Percentiles rank a stretch among this genome's conserved stretches.
These are phyloP conservation scores for Globisporangium parvum DNA, from an alignment of 352 stramenopile species.

Conservation along the genomic window DNA sequence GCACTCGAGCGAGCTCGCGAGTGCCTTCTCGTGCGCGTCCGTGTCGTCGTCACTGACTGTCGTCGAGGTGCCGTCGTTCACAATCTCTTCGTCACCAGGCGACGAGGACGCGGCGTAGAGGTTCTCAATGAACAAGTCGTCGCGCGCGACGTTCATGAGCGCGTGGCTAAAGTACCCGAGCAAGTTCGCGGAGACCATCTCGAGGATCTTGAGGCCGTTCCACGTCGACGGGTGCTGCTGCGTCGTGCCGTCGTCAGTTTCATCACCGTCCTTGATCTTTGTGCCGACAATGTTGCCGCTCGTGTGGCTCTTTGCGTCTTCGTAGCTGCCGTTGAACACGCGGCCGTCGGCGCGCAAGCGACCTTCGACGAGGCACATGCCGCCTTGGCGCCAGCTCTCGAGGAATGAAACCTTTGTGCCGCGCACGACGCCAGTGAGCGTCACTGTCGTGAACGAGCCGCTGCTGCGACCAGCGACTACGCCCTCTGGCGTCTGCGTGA, in stretches of 20 bases:
- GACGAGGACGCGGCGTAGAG: slow-evolving; percentile 6
- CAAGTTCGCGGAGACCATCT: slow-evolving; percentile 75
- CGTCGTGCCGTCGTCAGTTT: slow-evolving; percentile 12
- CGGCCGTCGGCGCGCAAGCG: slow-evolving; percentile 63
- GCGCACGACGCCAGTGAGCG: slow-evolving; percentile 59
- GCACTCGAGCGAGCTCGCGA: slow-evolving; percentile 38
- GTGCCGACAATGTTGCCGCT: slow-evolving; percentile 76
- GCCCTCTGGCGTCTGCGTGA: slow-evolving; percentile 65
- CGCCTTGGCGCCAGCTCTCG: slow-evolving; percentile 82
- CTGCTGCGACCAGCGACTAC: slow-evolving; percentile 64
- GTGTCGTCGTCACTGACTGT: slow-evolving; percentile 22
- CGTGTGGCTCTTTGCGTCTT: slow-evolving; percentile 86
- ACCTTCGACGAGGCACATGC: slow-evolving; percentile 82
- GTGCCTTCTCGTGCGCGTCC: slow-evolving; percentile 29
- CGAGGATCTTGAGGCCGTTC: slow-evolving; percentile 62
- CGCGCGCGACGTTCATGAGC: slow-evolving; percentile 49
- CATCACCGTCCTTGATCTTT: slow-evolving; percentile 36
- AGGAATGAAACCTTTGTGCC: slow-evolving; percentile 83
- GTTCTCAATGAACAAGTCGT: slow-evolving; percentile 59
- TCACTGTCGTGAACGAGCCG: slow-evolving; percentile 80
- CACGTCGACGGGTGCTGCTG: slow-evolving; percentile 15
- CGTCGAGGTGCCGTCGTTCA: slow-evolving; percentile 20
- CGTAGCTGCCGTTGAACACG: slow-evolving; percentile 73
- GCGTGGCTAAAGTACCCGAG: slow-evolving; percentile 64
- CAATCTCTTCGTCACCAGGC: slow-evolving; percentile 26